Base-by-base conservation (phyloP, 371 early-diverging fungal genomes). In the Nosema granulosis region DNA sequence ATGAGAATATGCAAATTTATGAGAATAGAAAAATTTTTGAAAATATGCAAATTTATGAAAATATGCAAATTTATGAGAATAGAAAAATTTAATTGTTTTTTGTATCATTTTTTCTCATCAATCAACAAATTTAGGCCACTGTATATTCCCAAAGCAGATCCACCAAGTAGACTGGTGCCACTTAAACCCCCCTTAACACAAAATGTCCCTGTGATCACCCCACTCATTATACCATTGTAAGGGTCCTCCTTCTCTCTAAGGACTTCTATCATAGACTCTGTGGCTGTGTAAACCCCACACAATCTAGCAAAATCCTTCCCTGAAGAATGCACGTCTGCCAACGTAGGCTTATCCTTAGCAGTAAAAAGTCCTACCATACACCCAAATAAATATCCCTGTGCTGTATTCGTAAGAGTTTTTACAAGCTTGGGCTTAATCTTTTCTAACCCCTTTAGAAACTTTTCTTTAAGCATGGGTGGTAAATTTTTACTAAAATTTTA, bases 221-320 rank as follows among this genome's bases (percentile, higher is more conserved):
- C 79, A 69, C 73, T 43, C 1, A 69, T 50, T 16, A 68, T 4
- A 43, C 54, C 34, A 51, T 68, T 82, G 32, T 68, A 61, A 38
- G 52, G 18, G 31, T 75, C 72, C 16, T 81, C 38, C 28, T 63
- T 75, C 29, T 52, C 43, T 24, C 69, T 67, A 22, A 57, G 26
- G 1, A 34, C 49, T 54, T 76, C 66, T n/a, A 75, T 20, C 1
- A 38, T 68, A 22, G 72, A 52, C 37, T 82, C 82, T 11, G 79
- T 62, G 18, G 68, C 38, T 22, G 82, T 76, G 68, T 78, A 82
- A 16, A 77, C 37, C 34, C 52, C 57, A 51, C 68, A 58, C 26
- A 82, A 50, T 56, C 72, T 78, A 31, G 82, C 82, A 75, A 82
- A 73, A 26, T 58, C 71, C 73, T 82, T 78, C 38, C 82, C 82